Evolutionary conservation across 148 eudicot species (phyloP), one percentile per base, ranked within the genome.

Genomic region (Cornus suecica): DNA sequence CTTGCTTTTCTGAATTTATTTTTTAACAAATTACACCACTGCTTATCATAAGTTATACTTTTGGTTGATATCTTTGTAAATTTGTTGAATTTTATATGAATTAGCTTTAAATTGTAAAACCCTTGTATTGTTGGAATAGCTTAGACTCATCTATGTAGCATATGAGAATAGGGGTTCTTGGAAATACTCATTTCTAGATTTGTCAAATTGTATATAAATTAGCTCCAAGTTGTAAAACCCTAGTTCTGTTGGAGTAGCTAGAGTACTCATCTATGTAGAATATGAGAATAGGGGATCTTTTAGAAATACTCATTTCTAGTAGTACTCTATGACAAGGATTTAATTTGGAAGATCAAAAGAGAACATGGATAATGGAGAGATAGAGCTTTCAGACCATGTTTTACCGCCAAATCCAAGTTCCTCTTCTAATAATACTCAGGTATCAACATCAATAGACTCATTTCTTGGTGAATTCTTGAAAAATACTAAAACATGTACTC

Each of bases 341-440:
- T 74, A 42, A 65, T n/a, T 45, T 48, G 26, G 31, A 16, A 20
- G 23, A 65, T 20, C 1, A 27, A 68, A 42, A 66, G 58, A 63
- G 20, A 72, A 28, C 65, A 89, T 87, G 87, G 86, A 81, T 81
- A 85, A 83, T 85, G 87, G 86, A 29, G 86, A 83, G 72, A 66
- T 80, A 45, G 91, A 90, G 76, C 76, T 85, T 58, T 77, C 86
- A 41, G 81, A 82, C 66, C 78, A 77, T 66, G 70, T 65, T 23
- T 56, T 81, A 58, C 69, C 75, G 52, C 71, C 78, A 23, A 86
- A 86, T 71, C 51, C 83, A 4, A 74, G 77, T 71, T 70, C 79
- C 71, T 70, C 79, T n/a, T 79, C 78, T 52, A 75, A 13, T 23
- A 71, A 71, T 69, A 42, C 31, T 51, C 80, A 66, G 41, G 76